phyloP scores from a whole-genome alignment of 2,329 filamentous ascomycete genomes.

The Leptographium lundbergii region DNA sequence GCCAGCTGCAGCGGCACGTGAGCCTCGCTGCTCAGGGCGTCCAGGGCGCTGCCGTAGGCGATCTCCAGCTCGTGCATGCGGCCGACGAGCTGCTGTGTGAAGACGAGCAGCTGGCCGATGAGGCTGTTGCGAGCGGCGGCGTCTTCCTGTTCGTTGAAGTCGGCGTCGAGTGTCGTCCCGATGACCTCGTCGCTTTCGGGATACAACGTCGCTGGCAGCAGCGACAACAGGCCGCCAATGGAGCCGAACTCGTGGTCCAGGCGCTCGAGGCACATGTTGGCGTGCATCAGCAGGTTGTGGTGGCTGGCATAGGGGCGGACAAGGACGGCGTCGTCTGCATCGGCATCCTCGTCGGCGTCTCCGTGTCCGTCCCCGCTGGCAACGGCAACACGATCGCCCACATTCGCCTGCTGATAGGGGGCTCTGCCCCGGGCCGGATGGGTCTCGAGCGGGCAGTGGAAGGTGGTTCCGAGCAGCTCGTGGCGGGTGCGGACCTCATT shows the following conservation, averaged over 20 bases:
- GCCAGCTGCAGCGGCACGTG: not conserved
- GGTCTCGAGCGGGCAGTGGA: constrained; percentile 32
- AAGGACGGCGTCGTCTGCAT: not conserved
- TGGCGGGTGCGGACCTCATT: constrained; percentile 32
- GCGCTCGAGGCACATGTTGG: constrained; percentile 45
- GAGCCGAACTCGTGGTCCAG: constrained; percentile 46
- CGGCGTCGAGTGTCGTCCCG: constrained; percentile 11
- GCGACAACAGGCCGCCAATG: constrained; percentile 41
- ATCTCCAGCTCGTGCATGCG: constrained; percentile 47
- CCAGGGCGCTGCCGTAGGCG: constrained; percentile 35
- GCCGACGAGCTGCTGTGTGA: constrained; percentile 37
- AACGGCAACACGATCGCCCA: not conserved
- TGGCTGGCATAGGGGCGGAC: constrained; percentile 30
- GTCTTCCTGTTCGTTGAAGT: constrained; percentile 16
- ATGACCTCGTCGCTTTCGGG: constrained; percentile 9
- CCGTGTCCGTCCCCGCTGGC: not conserved
- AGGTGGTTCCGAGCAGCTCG: constrained; percentile 27
- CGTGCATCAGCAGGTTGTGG: constrained; percentile 39
- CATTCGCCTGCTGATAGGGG: constrained; percentile 4
- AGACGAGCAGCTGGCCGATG: constrained; percentile 44
- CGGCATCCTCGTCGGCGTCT: not conserved
- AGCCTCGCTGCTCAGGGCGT: constrained; percentile 30
- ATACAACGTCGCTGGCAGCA: constrained; percentile 30
- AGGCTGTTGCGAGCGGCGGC: constrained; percentile 34
- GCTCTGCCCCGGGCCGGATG: constrained; percentile 14